Conservation (phyloP, 2,329 filamentous ascomycete genomes). For the Diaporthe sp. region DNA sequence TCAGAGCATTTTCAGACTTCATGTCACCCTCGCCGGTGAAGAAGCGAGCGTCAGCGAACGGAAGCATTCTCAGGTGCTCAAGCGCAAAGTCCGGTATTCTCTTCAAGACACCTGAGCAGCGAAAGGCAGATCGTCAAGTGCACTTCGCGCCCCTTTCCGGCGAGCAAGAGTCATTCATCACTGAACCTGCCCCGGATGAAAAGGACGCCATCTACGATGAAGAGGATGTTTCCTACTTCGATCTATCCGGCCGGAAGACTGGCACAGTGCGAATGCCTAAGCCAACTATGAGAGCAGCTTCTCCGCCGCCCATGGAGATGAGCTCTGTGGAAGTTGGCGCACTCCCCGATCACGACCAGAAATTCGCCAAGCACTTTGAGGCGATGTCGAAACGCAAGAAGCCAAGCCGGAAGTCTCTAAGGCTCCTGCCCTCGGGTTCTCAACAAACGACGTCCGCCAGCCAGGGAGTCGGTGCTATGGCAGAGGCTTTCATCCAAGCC, state of each 20-base stretch:
- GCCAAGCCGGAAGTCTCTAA: conserved; percentile 44
- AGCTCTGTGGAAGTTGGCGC: conserved; percentile 44
- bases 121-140: conserved; percentile 49
- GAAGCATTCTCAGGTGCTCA: conserved; percentile 20
- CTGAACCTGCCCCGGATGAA: background rate
- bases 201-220: conserved; percentile 22
- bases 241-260: conserved; percentile 31
- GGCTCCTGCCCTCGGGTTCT: conserved; percentile 57
- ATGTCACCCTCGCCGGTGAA: conserved; percentile 62
- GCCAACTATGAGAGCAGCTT: conserved; percentile 28
- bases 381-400: conserved; percentile 53
- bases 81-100: conserved; percentile 17
- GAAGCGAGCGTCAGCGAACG: conserved; percentile 17
- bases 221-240: conserved; percentile 36
- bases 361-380: conserved; percentile 64
- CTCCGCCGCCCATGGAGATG: conserved; percentile 36
- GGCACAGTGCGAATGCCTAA: conserved; percentile 21
- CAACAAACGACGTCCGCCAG: conserved; percentile 56
- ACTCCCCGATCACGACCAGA: conserved; percentile 52
- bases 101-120: conserved; percentile 34
- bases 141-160: conserved; percentile 53
- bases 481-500: conserved; percentile 62
- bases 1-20: conserved; percentile 67
- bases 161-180: conserved; percentile 1
- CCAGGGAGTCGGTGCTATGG: conserved; percentile 61